phyloP scores from a whole-genome alignment of 306 rosid genomes.

The Begonia masoniana region DNA sequence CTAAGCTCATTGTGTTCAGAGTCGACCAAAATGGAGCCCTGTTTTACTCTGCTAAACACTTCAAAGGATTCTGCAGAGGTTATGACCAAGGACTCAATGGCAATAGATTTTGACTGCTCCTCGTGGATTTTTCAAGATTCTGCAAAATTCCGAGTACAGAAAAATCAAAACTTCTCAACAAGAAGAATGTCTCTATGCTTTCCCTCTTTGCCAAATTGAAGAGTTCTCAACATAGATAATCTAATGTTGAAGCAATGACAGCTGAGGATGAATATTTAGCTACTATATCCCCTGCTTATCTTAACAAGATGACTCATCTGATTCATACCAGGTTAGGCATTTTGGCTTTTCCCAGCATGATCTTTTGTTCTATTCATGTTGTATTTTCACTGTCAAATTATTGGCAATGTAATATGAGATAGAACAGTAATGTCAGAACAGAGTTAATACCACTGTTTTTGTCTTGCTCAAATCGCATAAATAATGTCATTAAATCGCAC shows the following conservation, averaged over 20 bases:
- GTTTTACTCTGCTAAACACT: no score
- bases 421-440: no score
- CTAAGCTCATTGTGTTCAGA: constrained; percentile 19
- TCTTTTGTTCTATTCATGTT: no score
- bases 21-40: constrained; percentile 17
- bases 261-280: constrained; percentile 11
- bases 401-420: no score
- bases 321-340: no score
- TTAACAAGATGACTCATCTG: not conserved
- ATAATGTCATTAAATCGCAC: no score
- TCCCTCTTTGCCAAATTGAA: constrained; percentile 36
- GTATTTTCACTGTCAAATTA: no score
- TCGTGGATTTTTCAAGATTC: constrained; percentile 4
- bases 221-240: constrained; percentile 13
- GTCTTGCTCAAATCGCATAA: no score
- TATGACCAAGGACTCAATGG: constrained; percentile 10
- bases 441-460: no score
- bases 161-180: constrained; percentile 8
- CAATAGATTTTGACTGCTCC: constrained; percentile 31
- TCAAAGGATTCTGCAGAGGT: constrained; percentile 12
- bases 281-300: not conserved
- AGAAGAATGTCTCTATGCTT: constrained; percentile 28
- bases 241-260: constrained; percentile 13
- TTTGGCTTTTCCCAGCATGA: no score
- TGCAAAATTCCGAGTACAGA: no score